Percentiles rank a stretch among this genome's conserved stretches.
These are phyloP conservation scores for Cenchrus fungigraminus DNA, from an alignment of 176 grass and related monocot species.

Conservation along the genomic window DNA sequence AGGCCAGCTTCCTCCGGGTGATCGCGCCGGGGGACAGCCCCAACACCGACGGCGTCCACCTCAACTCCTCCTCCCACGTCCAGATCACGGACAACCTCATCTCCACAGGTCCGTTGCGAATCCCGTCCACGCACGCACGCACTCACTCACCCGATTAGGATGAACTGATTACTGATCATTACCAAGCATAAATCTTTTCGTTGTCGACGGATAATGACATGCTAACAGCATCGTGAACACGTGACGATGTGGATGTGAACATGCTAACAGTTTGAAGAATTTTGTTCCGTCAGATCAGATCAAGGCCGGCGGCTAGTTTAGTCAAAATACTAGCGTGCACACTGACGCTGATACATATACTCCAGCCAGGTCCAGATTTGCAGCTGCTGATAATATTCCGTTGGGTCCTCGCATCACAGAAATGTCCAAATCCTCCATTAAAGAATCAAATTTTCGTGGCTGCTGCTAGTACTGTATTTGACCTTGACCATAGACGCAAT, in stretches of 20 bases:
- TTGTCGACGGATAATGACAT: neutral
- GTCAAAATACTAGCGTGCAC: neutral
- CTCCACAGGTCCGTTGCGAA: slow-evolving; percentile 51
- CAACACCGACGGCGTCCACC: slow-evolving; percentile 92
- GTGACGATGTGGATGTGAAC: neutral
- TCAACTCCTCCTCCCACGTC: slow-evolving; percentile 57
- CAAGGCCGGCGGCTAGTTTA: neutral
- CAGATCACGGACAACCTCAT: slow-evolving; percentile 61
- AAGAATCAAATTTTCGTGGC: neutral
- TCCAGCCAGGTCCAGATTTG: neutral
- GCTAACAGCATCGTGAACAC: neutral
- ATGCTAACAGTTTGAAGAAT: neutral
- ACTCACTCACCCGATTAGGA: neutral
- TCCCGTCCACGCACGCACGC: neutral
- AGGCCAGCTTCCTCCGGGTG: slow-evolving; percentile 61
- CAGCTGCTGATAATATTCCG: neutral
- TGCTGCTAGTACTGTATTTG: neutral
- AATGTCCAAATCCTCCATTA: no score
- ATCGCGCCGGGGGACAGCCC: slow-evolving; percentile 79
- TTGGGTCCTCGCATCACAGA: no score
- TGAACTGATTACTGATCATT: neutral
- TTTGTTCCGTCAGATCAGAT: slow-evolving; percentile 28
- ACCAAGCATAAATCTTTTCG: neutral
- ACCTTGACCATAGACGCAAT: neutral
- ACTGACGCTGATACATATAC: neutral